Evolutionary conservation across 495 filamentous ascomycete species (phyloP).

Genomic region (Xylaria cubensis): DNA sequence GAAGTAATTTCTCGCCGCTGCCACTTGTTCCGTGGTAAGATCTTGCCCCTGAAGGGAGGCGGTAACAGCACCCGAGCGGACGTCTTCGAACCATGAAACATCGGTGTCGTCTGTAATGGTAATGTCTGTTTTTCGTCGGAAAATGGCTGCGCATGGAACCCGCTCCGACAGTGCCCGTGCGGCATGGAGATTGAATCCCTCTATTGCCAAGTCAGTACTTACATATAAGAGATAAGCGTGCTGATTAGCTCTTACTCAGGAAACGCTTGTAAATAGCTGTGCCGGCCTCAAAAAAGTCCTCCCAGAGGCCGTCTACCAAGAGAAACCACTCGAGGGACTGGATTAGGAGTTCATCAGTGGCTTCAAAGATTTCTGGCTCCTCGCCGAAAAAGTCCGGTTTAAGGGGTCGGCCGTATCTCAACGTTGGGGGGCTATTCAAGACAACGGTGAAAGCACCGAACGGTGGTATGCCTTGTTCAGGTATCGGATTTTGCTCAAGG

Average conservation of each 20-base stretch:
- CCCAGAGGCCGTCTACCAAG: slow-evolving; percentile 71
- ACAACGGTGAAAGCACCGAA: slow-evolving; percentile 58
- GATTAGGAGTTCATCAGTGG: slow-evolving; percentile 73
- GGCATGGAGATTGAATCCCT: slow-evolving; percentile 64
- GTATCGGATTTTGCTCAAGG: slow-evolving; percentile 46
- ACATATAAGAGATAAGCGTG: neutral
- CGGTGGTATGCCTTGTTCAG: slow-evolving; percentile 34
- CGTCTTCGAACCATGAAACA: slow-evolving; percentile 50
- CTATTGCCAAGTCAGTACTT: slow-evolving; percentile 45
- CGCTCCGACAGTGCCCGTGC: slow-evolving; percentile 65
- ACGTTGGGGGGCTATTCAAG: slow-evolving; percentile 47
- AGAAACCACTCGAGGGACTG: slow-evolving; percentile 85
- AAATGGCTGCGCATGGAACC: slow-evolving; percentile 52
- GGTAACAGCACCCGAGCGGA: slow-evolving; percentile 43
- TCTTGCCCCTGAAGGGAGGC: slow-evolving; percentile 45
- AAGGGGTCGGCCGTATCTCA: slow-evolving; percentile 57
- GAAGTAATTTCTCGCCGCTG: slow-evolving; percentile 67
- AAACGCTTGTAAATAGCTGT: slow-evolving; percentile 74
- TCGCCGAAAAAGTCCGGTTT: slow-evolving; percentile 71
- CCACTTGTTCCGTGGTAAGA: slow-evolving; percentile 45
- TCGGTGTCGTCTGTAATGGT: slow-evolving; percentile 41
- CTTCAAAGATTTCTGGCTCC: slow-evolving; percentile 56
- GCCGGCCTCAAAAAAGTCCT: slow-evolving; percentile 71
- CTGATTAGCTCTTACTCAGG: slow-evolving; percentile 61
- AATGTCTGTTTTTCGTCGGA: slow-evolving; percentile 46